Evolutionary conservation across 441 rosid species (phyloP).

Genomic region (Syzygium malaccense): DNA sequence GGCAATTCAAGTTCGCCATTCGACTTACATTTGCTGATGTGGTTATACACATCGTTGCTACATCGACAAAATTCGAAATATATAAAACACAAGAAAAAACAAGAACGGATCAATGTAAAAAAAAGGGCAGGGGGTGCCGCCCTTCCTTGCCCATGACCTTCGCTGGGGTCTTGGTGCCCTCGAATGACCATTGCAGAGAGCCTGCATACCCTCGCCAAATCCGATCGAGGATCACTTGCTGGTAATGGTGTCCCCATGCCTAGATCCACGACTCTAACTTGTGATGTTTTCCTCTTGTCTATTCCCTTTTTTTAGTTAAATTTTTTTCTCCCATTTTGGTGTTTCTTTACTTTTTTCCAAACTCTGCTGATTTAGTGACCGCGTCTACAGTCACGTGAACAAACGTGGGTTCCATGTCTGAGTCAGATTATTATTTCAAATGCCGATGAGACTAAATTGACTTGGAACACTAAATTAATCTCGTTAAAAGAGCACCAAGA

Average conservation of each 20-base stretch:
- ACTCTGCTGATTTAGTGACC: neutral
- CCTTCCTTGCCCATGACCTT: neutral
- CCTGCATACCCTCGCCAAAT: neutral
- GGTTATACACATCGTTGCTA: neutral
- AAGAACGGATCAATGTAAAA: neutral
- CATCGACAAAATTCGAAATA: neutral
- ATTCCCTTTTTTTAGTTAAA: neutral
- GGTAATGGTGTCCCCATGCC: neutral
- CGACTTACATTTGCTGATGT: neutral
- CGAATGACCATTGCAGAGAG: neutral
- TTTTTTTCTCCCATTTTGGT: neutral
- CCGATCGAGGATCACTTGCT: neutral
- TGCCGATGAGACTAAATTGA: neutral
- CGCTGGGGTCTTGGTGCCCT: neutral
- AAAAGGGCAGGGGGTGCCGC: neutral
- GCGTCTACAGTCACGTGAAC: neutral
- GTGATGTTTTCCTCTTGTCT: neutral
- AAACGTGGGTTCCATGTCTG: neutral
- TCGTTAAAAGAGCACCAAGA: neutral
- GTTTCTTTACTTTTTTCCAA: neutral
- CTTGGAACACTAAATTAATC: neutral
- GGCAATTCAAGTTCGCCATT: neutral
- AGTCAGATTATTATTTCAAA: neutral
- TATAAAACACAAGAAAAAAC: neutral
- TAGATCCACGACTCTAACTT: neutral